phyloP scores from a whole-genome alignment of 1,139 yeast genomes.

The Debaryomyces robertsiae region DNA sequence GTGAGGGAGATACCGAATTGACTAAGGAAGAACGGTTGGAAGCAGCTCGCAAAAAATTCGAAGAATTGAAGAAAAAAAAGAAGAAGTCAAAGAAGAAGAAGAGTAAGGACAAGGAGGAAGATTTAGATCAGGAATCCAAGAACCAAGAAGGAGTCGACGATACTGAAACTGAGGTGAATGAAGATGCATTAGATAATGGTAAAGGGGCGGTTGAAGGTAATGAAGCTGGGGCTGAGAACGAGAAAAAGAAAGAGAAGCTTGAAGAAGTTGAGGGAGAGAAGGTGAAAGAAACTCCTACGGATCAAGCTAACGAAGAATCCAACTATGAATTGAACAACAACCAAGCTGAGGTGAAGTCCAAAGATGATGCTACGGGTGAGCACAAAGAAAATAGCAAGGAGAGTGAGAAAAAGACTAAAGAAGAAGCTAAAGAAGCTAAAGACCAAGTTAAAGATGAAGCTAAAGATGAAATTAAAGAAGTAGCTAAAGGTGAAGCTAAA shows the following conservation, averaged over 20 bases:
- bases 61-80: slow-evolving; percentile 63
- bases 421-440: not conserved
- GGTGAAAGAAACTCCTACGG: not conserved
- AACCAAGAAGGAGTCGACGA: slow-evolving; percentile 12
- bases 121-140: slow-evolving; percentile 15
- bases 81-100: slow-evolving; percentile 44
- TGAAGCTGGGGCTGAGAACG: no score
- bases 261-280: slow-evolving; percentile 6
- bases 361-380: no score
- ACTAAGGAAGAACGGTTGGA: slow-evolving; percentile 60
- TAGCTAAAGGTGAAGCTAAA: slow-evolving; percentile 3
- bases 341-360: no score
- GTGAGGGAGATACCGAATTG: slow-evolving; percentile 27
- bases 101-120: slow-evolving; percentile 23
- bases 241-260: slow-evolving; percentile 1
- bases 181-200: slow-evolving; percentile 3
- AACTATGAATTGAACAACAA: no score
- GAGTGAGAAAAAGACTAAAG: slow-evolving; percentile 10
- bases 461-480: slow-evolving; percentile 8
- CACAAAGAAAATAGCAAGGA: not conserved
- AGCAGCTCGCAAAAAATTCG: slow-evolving; percentile 65
- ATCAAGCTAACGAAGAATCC: no score
- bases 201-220: no score
- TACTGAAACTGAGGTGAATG: slow-evolving; percentile 12
- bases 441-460: slow-evolving; percentile 4